Evolutionary conservation across 345 rosid species (phyloP).

Genomic region (Cardamine chenopodiifolia): DNA sequence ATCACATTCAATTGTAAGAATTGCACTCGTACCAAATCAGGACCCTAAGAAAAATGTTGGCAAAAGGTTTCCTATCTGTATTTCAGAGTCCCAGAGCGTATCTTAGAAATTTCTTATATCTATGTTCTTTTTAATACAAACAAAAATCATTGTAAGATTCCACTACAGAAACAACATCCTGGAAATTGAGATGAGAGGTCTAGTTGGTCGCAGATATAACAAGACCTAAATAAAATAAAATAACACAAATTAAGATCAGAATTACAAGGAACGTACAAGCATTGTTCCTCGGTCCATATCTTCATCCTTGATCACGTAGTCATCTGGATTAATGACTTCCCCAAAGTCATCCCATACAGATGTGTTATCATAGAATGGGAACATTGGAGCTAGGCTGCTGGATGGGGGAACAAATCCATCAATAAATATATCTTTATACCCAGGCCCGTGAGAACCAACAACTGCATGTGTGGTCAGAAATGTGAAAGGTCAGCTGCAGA

Average conservation of each 20-base stretch:
- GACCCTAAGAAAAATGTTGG: constrained; percentile 6
- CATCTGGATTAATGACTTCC: constrained; percentile 95
- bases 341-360: constrained; percentile 98
- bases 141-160: neutral
- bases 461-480: constrained; percentile 45
- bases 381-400: constrained; percentile 88
- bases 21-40: neutral
- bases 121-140: neutral
- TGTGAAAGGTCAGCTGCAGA: constrained; percentile 29
- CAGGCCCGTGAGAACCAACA: constrained; percentile 61
- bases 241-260: constrained; percentile 5
- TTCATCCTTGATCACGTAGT: constrained; percentile 84
- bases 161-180: constrained; percentile 21
- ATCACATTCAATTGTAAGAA: neutral
- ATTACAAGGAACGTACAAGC: constrained; percentile 54
- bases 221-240: neutral
- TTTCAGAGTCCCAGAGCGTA: constrained; percentile 11
- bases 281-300: constrained; percentile 73
- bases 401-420: constrained; percentile 94
- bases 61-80: neutral
- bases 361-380: constrained; percentile 79
- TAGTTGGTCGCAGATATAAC: constrained; percentile 3
- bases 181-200: constrained; percentile 9
- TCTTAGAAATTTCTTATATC: neutral
- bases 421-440: constrained; percentile 71